A percentile compares a stretch with the other conserved stretches of the same genome.
These are phyloP conservation scores for Ascodesmis nigricans DNA, from an alignment of 495 filamentous ascomycete species.

Conservation along the genomic window DNA sequence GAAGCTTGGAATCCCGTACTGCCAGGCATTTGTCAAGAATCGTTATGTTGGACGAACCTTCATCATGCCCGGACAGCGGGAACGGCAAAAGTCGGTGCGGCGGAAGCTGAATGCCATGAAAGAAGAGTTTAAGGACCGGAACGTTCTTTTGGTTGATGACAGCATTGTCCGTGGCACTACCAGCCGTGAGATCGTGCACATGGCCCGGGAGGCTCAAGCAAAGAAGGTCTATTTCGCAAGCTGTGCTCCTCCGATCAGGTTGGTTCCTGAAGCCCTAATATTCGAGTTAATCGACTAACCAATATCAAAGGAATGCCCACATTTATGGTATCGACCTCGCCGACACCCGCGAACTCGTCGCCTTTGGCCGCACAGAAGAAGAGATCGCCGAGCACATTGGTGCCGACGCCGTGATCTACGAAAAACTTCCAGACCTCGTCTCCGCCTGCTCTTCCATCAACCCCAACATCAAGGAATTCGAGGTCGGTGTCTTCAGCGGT, in stretches of 20 bases:
- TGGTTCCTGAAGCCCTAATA: conserved; percentile 12
- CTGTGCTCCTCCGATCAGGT: conserved; percentile 65
- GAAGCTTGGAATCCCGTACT: conserved; percentile 56
- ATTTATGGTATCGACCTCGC: conserved; percentile 86
- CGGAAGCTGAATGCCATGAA: conserved; percentile 67
- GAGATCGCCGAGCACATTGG: conserved; percentile 63
- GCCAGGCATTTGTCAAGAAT: conserved; percentile 80
- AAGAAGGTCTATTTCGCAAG: conserved; percentile 77
- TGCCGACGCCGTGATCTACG: conserved; percentile 82
- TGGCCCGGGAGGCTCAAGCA: conserved; percentile 82
- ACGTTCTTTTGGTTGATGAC: conserved; percentile 76
- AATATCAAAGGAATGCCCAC: conserved; percentile 32
- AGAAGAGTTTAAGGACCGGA: conserved; percentile 64
- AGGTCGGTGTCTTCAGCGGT: conserved; percentile 93
- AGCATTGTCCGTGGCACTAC: conserved; percentile 88
- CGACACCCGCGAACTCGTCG: conserved; percentile 60
- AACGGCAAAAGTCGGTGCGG: conserved; percentile 56
- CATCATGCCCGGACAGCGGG: conserved; percentile 78
- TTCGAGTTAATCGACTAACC: conserved; percentile 13
- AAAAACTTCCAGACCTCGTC: conserved; percentile 64
- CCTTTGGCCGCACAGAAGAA: conserved; percentile 45
- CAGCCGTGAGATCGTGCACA: conserved; percentile 70
- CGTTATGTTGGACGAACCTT: conserved; percentile 91
- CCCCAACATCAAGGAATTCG: conserved; percentile 39
- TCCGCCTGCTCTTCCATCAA: conserved; percentile 35